Percentiles rank a stretch among this genome's conserved stretches.
These are phyloP conservation scores for Parsonsia alboflavescens DNA, from an alignment of 257 asterid genomes.

Conservation along the genomic window DNA sequence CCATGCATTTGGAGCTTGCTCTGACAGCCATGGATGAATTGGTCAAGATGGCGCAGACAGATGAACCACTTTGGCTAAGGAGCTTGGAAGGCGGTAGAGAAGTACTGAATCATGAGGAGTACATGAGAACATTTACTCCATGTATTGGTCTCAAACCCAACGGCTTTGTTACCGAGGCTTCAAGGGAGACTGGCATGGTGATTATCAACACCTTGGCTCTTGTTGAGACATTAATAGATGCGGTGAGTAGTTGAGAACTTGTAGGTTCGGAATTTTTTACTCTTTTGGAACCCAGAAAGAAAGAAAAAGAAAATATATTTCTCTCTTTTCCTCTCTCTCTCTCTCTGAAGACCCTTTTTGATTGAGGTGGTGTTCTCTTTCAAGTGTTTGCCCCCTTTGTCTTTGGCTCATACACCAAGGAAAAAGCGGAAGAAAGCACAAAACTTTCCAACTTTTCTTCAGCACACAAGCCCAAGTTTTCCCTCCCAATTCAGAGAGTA, in stretches of 20 bases:
- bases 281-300: background rate
- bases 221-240: constrained; percentile 53
- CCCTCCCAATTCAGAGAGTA: constrained; percentile 31
- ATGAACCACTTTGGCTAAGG: constrained; percentile 76
- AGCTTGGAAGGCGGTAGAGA: constrained; percentile 53
- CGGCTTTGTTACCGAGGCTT: constrained; percentile 45
- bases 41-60: constrained; percentile 65
- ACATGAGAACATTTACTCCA: constrained; percentile 36
- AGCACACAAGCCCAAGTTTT: constrained; percentile 25
- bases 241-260: constrained; percentile 30
- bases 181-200: constrained; percentile 47
- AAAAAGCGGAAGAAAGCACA: constrained; percentile 41
- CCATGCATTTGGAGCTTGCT: constrained; percentile 84
- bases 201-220: constrained; percentile 52
- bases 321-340: too few species aligned
- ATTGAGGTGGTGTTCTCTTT: background rate
- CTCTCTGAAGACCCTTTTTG: background rate
- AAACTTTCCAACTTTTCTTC: constrained; percentile 36
- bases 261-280: background rate
- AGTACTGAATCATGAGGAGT: constrained; percentile 43
- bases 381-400: constrained; percentile 2
- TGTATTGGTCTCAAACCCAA: constrained; percentile 49
- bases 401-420: constrained; percentile 29
- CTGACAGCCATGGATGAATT: constrained; percentile 82
- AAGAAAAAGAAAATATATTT: background rate